Conservation (phyloP, 768 basidiomycete genomes). For the Boletus huronensis region DNA sequence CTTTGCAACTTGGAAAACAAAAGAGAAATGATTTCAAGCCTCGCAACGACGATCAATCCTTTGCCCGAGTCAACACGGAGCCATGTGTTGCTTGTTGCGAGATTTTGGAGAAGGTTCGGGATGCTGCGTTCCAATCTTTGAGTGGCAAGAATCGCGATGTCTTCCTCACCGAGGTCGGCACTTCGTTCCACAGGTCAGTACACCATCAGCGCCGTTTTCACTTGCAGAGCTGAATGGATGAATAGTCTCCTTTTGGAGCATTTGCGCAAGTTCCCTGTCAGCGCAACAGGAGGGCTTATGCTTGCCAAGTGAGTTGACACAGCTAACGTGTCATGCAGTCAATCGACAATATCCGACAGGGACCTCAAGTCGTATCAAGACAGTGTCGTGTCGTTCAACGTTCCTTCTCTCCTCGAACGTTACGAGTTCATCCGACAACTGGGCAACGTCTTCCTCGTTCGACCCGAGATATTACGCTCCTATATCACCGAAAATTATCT, state of each 20-base stretch:
- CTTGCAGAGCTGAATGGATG: conserved; percentile 9
- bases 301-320: conserved; percentile 80
- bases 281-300: conserved; percentile 95
- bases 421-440: conserved; percentile 98
- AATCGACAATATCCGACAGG: conserved; percentile 39
- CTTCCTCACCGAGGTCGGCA: conserved; percentile 91
- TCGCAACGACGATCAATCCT: conserved; percentile 91
- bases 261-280: conserved; percentile 93
- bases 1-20: conserved; percentile 78
- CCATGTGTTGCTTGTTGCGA: conserved; percentile 88
- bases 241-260: conserved; percentile 87
- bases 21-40: conserved; percentile 98
- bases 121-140: conserved; percentile 68
- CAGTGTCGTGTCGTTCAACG: conserved; percentile 72
- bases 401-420: conserved; percentile 84
- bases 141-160: conserved; percentile 92
- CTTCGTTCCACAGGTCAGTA: conserved; percentile 83
- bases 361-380: conserved; percentile 98
- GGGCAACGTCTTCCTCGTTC: conserved; percentile 95
- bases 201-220: background rate
- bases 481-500: conserved; percentile 95
- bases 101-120: conserved; percentile 74
- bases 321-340: background rate
- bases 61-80: conserved; percentile 92
- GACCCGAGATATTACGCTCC: conserved; percentile 90